Evolutionary conservation across 139 green algal species (phyloP), one percentile per base, ranked within the genome.

Genomic region (Volvox africanus): DNA sequence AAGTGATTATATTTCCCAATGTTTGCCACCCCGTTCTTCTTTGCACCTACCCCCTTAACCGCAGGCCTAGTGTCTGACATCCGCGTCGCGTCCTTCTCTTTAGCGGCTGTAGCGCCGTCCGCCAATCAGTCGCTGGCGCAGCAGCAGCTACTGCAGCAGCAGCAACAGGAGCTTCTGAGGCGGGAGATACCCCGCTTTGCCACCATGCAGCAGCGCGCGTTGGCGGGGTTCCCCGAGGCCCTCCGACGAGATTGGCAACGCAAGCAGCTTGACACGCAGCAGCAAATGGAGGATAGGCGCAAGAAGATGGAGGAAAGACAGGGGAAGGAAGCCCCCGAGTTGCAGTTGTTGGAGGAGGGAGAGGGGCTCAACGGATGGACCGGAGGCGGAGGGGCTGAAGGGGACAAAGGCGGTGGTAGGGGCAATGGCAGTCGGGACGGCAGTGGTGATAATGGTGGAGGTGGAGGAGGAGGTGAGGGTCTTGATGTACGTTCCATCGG

Each of bases 51-150:
- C n/a, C n/a, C n/a, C n/a, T n/a, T n/a, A n/a, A n/a, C n/a, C 12
- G 0, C 71, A 90, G 86, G 73, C 30, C 73, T 76, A 55, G 17
- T 9, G 11, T 90, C 86, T 2, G 55, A 90, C 73, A n/a, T 90
- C 19, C 79, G 67, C 1, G 11, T 90, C 20, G 12, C 33, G 2
- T 61, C 30, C 44, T 30, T 76, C 73, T 90, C 86, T 22, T 22
- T 90, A 17, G 86, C 86, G 18, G 24, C 73, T 28, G 67, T 73
- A 50, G 16, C 86, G 5, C 33, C 22, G 11, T 79, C 82, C 44
- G 65, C 24, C 82, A 71, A 67, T 35, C 86, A 83, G 71, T 36
- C 32, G 17, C 37, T 20, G 19, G 69, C n/a, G 2, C 30, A 77
- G 71, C 71, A 77, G 86, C 50, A 61, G 44, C 30, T 20, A 16